Conservation (phyloP, 805 yeast species). For the Priceomyces medius region DNA sequence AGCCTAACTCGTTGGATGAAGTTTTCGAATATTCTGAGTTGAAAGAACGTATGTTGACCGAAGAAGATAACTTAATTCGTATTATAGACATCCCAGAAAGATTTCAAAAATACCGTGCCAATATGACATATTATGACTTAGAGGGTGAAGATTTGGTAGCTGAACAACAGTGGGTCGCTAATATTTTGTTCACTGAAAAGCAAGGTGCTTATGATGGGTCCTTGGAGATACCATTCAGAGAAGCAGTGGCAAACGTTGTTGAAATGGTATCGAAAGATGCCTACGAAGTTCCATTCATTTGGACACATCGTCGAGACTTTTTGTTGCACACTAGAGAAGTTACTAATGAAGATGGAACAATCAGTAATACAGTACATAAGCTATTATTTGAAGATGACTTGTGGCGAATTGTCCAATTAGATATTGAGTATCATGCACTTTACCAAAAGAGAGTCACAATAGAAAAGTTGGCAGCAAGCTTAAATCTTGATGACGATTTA, state of each 20-base stretch:
- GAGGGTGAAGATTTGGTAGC: slow-evolving; percentile 63
- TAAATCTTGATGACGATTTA: slow-evolving; percentile 56
- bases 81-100: slow-evolving; percentile 90
- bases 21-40: slow-evolving; percentile 94
- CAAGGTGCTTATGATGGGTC: slow-evolving; percentile 37
- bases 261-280: slow-evolving; percentile 73
- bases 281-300: slow-evolving; percentile 90
- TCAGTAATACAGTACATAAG: slow-evolving; percentile 43
- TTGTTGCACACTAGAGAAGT: slow-evolving; percentile 56
- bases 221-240: slow-evolving; percentile 53
- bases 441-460: slow-evolving; percentile 70
- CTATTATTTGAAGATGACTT: slow-evolving; percentile 77
- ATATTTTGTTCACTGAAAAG: slow-evolving; percentile 59
- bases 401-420: slow-evolving; percentile 87
- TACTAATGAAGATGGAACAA: slow-evolving; percentile 35
- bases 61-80: slow-evolving; percentile 85
- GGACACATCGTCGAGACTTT: slow-evolving; percentile 93
- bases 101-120: slow-evolving; percentile 72
- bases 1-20: slow-evolving; percentile 68
- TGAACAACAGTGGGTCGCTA: slow-evolving; percentile 83
- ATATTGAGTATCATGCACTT: slow-evolving; percentile 83
- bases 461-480: slow-evolving; percentile 50
- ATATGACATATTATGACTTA: slow-evolving; percentile 66
- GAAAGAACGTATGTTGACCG: slow-evolving; percentile 86
- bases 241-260: slow-evolving; percentile 68